phyloP scores from a whole-genome alignment of 169 alveolate species.

The Cryptosporidium xiaoi region DNA sequence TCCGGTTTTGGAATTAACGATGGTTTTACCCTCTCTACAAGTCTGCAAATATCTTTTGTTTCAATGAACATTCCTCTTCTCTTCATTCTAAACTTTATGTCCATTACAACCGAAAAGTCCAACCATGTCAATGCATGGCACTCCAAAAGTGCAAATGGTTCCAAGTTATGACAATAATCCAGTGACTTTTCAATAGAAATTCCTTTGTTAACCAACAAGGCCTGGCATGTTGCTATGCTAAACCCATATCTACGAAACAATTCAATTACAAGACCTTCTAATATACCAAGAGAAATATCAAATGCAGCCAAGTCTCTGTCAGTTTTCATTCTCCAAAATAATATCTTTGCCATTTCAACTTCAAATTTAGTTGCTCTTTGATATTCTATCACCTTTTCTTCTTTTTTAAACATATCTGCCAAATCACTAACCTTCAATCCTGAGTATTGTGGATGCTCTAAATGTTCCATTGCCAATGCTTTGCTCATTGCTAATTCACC shows the following conservation, averaged over 20 bases:
- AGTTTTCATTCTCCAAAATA: constrained; percentile 67
- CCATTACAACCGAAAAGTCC: constrained; percentile 65
- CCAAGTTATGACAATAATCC: constrained; percentile 56
- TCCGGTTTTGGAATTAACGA: constrained; percentile 70
- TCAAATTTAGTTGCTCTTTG: constrained; percentile 59
- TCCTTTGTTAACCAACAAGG: constrained; percentile 30
- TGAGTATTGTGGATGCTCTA: background rate
- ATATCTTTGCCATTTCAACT: constrained; percentile 52
- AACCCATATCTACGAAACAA: constrained; percentile 60
- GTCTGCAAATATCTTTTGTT: constrained; percentile 60
- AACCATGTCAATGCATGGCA: constrained; percentile 70
- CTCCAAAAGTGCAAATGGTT: constrained; percentile 64
- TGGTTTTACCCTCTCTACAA: constrained; percentile 68
- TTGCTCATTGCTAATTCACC: constrained; percentile 34
- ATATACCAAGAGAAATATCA: constrained; percentile 33
- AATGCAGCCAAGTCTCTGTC: constrained; percentile 20
- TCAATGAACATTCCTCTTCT: constrained; percentile 70
- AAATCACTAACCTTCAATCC: background rate
- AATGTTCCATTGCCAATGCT: constrained; percentile 26
- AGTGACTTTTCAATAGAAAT: constrained; percentile 31
- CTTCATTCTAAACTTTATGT: constrained; percentile 59
- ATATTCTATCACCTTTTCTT: background rate
- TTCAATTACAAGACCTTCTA: constrained; percentile 40
- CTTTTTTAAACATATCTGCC: background rate
- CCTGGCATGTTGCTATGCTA: constrained; percentile 45